Evolutionary conservation across 2,329 filamentous ascomycete genomes (phyloP), one percentile per base, ranked within the genome.

Genomic region (Cladophialophora exuberans): DNA sequence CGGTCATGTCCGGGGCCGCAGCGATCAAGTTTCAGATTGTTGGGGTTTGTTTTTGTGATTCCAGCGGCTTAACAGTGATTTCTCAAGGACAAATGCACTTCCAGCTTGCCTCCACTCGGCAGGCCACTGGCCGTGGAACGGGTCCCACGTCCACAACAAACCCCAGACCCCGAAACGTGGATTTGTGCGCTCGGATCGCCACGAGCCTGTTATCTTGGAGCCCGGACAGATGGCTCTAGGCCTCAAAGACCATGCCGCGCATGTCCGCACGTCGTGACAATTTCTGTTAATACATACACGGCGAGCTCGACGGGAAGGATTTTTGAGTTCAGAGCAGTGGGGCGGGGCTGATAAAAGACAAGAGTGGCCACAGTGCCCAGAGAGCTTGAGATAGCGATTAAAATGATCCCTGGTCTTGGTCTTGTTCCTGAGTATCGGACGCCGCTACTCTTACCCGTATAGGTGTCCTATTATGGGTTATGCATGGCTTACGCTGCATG

Each of bases 141-240:
- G n/a, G n/a, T n/a, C n/a, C n/a, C n/a, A n/a, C n/a, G n/a, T n/a
- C n/a, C n/a, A n/a, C n/a, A n/a, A n/a, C n/a, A n/a, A n/a, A n/a
- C n/a, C n/a, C n/a, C n/a, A 18, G 22, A 35, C 39, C 46, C 30
- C 11, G 23, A 49, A 30, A 6, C n/a, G 25, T 30, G 46, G 46
- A 49, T 33, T 35, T 49, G 46, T 28, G 26, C 46, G 46, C 46
- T 49, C 46, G 20, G 26, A n/a, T 22, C 46, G 46, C 46, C 46
- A 49, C 46, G n/a, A 49, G 39, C 39, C 46, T 28, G 33, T 39
- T 49, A 49, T 49, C 46, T 49, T 18, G 35, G 31, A 38, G 15
- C 22, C 31, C n/a, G n/a, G 10, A 18, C 6, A 15, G 39, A 30
- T 39, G n/a, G n/a, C 17, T 17, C n/a, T 4, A 49, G 39, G 4